Evolutionary conservation across 2,329 filamentous ascomycete species (phyloP).

Genomic region (Rhynchosporium graminicola): DNA sequence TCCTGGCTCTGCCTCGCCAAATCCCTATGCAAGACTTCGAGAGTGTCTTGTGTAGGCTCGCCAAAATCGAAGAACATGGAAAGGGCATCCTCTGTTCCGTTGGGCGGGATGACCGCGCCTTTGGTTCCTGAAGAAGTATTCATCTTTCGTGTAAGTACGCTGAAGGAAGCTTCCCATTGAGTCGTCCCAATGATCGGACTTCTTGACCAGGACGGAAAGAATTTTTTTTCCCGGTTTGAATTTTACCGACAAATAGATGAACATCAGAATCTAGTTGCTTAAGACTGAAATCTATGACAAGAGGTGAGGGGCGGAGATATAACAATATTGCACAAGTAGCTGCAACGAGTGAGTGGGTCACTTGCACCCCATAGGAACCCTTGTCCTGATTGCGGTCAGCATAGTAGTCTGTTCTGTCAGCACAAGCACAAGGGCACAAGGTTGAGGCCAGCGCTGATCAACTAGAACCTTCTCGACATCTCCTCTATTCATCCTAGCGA

Average conservation of each 20-base stretch:
- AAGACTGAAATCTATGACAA: neutral
- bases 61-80: constrained; percentile 31
- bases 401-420: constrained; percentile 13
- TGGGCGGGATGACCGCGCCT: neutral
- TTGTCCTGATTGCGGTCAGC: constrained; percentile 20
- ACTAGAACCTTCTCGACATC: constrained; percentile 16
- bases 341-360: neutral
- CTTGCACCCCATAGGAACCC: constrained; percentile 5
- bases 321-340: constrained; percentile 5
- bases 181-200: neutral
- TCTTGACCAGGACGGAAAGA: neutral
- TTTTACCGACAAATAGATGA: neutral
- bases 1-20: constrained; percentile 18
- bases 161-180: neutral
- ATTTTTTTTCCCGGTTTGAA: neutral
- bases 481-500: constrained; percentile 8
- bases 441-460: constrained; percentile 12
- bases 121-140: constrained; percentile 4
- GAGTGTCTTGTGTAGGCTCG: constrained; percentile 8
- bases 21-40: neutral
- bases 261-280: neutral
- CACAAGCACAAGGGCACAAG: constrained; percentile 20
- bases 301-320: constrained; percentile 15
- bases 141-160: constrained; percentile 1
- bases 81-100: constrained; percentile 4